Evolutionary conservation across 192 early-diverging fungal species (phyloP).

Genomic region (Chytriomyces sp.): DNA sequence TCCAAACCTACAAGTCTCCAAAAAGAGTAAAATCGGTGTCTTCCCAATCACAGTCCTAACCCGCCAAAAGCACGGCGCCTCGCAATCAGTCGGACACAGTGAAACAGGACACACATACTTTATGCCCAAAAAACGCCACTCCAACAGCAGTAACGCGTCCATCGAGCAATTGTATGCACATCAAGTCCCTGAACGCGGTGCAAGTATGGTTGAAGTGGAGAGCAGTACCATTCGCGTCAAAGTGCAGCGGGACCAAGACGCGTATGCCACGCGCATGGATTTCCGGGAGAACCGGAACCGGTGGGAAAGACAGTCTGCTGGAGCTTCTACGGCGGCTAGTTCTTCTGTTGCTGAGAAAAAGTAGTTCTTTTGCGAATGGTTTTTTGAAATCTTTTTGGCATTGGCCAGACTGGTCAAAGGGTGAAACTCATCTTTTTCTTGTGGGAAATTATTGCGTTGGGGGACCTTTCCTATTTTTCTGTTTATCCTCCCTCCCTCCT

Average conservation of each 20-base stretch:
- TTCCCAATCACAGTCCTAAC: slow-evolving; percentile 57
- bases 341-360: no score
- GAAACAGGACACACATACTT: slow-evolving; percentile 25
- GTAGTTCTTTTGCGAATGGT: no score
- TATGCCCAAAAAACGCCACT: slow-evolving; percentile 11
- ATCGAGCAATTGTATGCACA: slow-evolving; percentile 31
- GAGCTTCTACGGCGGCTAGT: not conserved
- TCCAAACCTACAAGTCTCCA: slow-evolving; percentile 48
- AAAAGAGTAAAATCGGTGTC: slow-evolving; percentile 52
- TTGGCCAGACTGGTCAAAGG: no score
- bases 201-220: slow-evolving; percentile 16
- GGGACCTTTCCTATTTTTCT: no score
- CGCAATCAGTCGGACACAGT: slow-evolving; percentile 49
- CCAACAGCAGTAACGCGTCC: not conserved
- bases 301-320: slow-evolving; percentile 15
- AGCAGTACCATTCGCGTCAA: no score
- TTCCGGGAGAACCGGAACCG: slow-evolving; percentile 7
- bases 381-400: no score
- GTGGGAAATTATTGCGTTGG: no score
- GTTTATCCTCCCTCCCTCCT: no score
- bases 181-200: slow-evolving; percentile 22
- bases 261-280: not conserved
- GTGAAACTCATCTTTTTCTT: no score
- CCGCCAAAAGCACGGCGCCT: slow-evolving; percentile 55
- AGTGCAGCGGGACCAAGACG: slow-evolving; percentile 1